Percentiles rank a stretch among this genome's conserved stretches.
Evolutionary conservation across 176 grass and related monocot species (phyloP).

Genomic region (Musa acuminata): DNA sequence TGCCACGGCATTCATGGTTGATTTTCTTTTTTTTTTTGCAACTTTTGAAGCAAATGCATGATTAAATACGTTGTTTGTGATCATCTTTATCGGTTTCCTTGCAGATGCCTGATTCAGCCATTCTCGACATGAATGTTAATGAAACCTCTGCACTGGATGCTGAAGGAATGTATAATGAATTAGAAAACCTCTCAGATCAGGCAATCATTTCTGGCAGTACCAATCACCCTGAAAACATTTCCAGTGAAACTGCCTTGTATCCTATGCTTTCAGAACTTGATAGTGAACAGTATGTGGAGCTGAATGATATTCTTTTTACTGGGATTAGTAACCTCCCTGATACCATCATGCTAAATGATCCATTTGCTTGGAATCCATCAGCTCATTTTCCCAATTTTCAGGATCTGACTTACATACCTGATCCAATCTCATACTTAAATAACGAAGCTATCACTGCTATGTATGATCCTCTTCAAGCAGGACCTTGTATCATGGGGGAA

Average conservation of each 20-base stretch:
- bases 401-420: background rate
- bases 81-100: conserved; percentile 8
- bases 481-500: background rate
- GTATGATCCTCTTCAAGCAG: background rate
- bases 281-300: conserved; percentile 34
- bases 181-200: conserved; percentile 12
- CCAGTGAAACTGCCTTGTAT: background rate
- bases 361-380: background rate
- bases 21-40: background rate
- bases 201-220: background rate
- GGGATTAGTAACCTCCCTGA: background rate
- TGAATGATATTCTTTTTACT: conserved; percentile 42
- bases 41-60: background rate
- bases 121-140: conserved; percentile 21
- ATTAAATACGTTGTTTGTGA: background rate
- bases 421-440: background rate
- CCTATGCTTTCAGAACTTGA: conserved; percentile 24
- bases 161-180: conserved; percentile 39
- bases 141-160: conserved; percentile 11
- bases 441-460: background rate
- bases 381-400: background rate
- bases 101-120: conserved; percentile 31
- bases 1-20: background rate
- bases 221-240: background rate
- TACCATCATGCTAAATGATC: background rate